phyloP scores from a whole-genome alignment of 495 filamentous ascomycete species.

The Neurospora sp. region DNA sequence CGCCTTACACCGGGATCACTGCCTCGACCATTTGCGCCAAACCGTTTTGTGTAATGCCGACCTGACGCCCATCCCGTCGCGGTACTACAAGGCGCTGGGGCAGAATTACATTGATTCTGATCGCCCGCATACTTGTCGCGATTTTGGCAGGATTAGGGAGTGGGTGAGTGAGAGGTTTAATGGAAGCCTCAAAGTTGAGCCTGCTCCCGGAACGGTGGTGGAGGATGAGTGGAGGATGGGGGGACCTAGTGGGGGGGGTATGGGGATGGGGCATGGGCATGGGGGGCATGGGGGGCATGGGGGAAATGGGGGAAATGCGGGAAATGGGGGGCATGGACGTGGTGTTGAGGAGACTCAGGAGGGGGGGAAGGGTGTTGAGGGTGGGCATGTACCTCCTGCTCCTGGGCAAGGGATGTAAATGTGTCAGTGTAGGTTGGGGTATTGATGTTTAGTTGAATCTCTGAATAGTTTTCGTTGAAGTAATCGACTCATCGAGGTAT shows the following conservation, averaged over 20 bases:
- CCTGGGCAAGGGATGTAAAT: neutral
- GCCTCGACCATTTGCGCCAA: constrained; percentile 1
- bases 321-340: neutral
- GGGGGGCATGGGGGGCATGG: neutral
- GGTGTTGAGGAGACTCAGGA: neutral
- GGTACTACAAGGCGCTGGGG: neutral
- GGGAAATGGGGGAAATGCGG: too few relatives aligned
- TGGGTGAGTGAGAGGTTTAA: constrained; percentile 2
- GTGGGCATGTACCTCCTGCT: neutral
- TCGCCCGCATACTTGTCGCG: neutral
- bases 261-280: neutral
- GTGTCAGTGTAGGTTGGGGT: neutral
- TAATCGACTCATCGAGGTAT: neutral
- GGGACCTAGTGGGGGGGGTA: neutral
- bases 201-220: neutral
- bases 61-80: constrained; percentile 4
- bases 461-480: neutral
- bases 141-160: neutral
- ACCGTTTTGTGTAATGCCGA: neutral
- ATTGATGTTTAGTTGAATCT: neutral
- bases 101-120: neutral
- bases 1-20: neutral
- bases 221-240: neutral
- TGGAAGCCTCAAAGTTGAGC: neutral
- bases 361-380: neutral